A percentile compares a stretch with the other conserved stretches of the same genome.
phyloP scores from a whole-genome alignment of 2,329 filamentous ascomycete species.

The Lomentospora prolificans region DNA sequence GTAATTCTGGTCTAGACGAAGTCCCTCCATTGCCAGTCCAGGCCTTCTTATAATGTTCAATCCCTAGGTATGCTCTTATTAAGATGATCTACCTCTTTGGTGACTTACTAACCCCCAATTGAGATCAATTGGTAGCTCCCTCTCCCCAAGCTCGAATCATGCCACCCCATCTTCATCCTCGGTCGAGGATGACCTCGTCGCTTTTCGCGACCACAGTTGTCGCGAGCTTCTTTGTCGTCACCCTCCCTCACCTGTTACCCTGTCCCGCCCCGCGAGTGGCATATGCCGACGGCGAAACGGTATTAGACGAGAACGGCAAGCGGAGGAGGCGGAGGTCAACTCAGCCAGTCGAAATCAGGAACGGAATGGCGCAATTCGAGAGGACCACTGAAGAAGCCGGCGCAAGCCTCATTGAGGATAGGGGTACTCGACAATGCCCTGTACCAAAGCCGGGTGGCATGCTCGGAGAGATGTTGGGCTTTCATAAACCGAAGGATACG shows the following conservation, averaged over 20 bases:
- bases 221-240: conserved; percentile 86
- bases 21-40: not conserved
- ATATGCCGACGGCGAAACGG: conserved; percentile 58
- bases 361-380: conserved; percentile 38
- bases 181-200: conserved; percentile 85
- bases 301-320: conserved; percentile 34
- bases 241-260: conserved; percentile 78
- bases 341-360: conserved; percentile 27
- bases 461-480: conserved; percentile 65
- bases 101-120: not conserved
- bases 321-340: conserved; percentile 34
- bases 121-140: conserved; percentile 1
- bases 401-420: not conserved
- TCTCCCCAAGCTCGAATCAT: conserved; percentile 32
- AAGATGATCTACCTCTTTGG: too few relatives aligned
- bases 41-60: not conserved
- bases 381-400: conserved; percentile 19
- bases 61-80: not conserved
- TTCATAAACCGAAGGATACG: conserved; percentile 29
- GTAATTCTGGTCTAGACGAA: not conserved
- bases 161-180: conserved; percentile 84
- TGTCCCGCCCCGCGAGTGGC: conserved; percentile 74
- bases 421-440: conserved; percentile 62
- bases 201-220: conserved; percentile 90
- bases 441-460: conserved; percentile 82